Base-by-base conservation (phyloP, 2,329 filamentous ascomycete genomes). In the Fusarium siculi region DNA sequence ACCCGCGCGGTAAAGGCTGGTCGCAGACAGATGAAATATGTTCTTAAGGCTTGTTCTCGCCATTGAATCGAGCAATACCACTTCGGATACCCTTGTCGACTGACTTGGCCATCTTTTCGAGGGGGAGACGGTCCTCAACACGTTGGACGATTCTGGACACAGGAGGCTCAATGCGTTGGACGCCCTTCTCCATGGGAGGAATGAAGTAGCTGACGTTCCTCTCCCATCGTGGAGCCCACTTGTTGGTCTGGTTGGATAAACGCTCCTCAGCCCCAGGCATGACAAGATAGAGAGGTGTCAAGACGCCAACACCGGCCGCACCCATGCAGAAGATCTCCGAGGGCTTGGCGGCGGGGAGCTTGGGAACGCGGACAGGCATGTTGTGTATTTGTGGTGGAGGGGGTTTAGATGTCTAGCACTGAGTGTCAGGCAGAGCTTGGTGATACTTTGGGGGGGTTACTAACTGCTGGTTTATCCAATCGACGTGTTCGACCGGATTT, bases 201-300 rank as follows among this genome's bases (percentile, higher is more conserved):
- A 82, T 81, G 78, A 90, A 86, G 82, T 86, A 87, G 70, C 81
- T 85, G 77, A 90, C 85, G 80, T 88, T 89, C 59, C 84, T 83
- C 80, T 90, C 88, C 88, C 88, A 90, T 63, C 87, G 85, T 23
- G 88, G 87, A 8, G 88, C 88, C 88, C 88, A 90, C 75, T 86
- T 85, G 66, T 83, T 82, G 7, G 88, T 90, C 79, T 89, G 87
- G 30, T 81, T 80, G 60, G 87, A 85, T 40, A 90, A 78, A 47
- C 85, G 84, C 79, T 89, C 87, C 72, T 89, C 85, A 66, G 87
- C 87, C 40, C 87, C 87, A 32, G 88, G 88, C 64, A 88, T 83
- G 76, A 89, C 83, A 76, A 90, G 83, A 82, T 89, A 89, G 76
- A 90, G 84, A 34, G 88, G 88, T 3, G 87, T 85, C 62, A 90